Evolutionary conservation across 371 early-diverging fungal species (phyloP), one percentile per base, ranked within the genome.

Genomic region (Mucor saturninus): DNA sequence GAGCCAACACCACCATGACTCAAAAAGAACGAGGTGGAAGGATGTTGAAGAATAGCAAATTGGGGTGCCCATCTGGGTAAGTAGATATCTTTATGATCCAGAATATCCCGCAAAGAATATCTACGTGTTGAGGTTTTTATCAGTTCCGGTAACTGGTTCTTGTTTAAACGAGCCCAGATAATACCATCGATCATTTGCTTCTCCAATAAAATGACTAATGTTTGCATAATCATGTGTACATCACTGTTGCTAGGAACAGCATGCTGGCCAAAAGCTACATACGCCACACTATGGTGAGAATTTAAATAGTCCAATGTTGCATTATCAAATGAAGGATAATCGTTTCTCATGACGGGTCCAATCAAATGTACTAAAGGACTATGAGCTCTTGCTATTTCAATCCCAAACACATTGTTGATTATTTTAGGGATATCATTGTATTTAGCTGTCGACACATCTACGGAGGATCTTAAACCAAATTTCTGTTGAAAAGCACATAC

Each of bases 1-100:
- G 74, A 74, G 3, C 64, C 72, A 2, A 66, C 64, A 15, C 82
- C 82, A 10, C 82, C 73, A 46, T 79, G 77, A 11, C 65, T 66
- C 0, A 81, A 21, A 58, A 79, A 81, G 2, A 77, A 54, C 6
- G n/a, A 26, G 1, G 65, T 72, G 0, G 73, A 62, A 8, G 70
- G 49, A 50, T 81, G 82, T 3, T 62, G 56, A 8, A 81, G 68
- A 39, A 81, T 67, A 39, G 74, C 68, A 31, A 68, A 60, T 21
- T 81, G 82, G 32, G 79, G 77, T 1, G 74, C 71, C 75, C 79
- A 75, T 9, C 49, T 14, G 0, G 51, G 10, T 6, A 60, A 52
- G 8, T 35, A 30, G 26, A 68, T 53, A 38, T 64, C 30, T 10
- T 57, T 32, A 37, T 62, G 8, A 37, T 61, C n/a, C 13, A 29